phyloP scores from a whole-genome alignment of 2,329 filamentous ascomycete species.

The Shiraia sp. region DNA sequence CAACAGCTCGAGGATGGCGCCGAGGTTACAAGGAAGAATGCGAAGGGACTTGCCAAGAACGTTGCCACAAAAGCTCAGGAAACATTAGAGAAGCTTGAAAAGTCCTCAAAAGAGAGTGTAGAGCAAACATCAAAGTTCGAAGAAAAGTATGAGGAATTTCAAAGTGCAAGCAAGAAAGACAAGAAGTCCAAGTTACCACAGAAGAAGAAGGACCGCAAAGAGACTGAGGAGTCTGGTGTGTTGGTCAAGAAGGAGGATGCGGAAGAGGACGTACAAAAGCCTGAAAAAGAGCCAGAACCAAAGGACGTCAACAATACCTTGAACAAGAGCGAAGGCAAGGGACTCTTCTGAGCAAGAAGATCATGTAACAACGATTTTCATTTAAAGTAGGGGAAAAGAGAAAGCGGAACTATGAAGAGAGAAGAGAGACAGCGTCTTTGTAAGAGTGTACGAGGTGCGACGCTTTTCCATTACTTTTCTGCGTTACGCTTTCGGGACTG shows the following conservation, averaged over 20 bases:
- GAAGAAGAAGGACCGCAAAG: constrained; percentile 18
- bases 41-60: constrained; percentile 30
- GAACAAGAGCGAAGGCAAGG: constrained; percentile 21
- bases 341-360: constrained; percentile 13
- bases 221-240: constrained; percentile 14
- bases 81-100: constrained; percentile 16
- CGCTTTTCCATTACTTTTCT: background rate
- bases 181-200: constrained; percentile 14
- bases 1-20: constrained; percentile 32
- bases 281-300: constrained; percentile 27
- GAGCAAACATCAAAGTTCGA: constrained; percentile 6
- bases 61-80: constrained; percentile 21
- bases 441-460: no score
- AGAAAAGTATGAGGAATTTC: constrained; percentile 6
- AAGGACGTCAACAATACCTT: constrained; percentile 31
- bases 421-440: background rate
- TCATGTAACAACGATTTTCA: no score
- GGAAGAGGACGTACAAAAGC: constrained; percentile 10
- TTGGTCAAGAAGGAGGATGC: constrained; percentile 9
- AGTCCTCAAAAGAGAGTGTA: constrained; percentile 3
- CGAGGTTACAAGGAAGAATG: constrained; percentile 25
- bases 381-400: background rate
- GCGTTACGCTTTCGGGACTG: background rate
- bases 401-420: background rate
- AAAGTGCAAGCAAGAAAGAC: constrained; percentile 13